Evolutionary conservation across 2,329 filamentous ascomycete species (phyloP).

Genomic region (Xylariaceae sp.): DNA sequence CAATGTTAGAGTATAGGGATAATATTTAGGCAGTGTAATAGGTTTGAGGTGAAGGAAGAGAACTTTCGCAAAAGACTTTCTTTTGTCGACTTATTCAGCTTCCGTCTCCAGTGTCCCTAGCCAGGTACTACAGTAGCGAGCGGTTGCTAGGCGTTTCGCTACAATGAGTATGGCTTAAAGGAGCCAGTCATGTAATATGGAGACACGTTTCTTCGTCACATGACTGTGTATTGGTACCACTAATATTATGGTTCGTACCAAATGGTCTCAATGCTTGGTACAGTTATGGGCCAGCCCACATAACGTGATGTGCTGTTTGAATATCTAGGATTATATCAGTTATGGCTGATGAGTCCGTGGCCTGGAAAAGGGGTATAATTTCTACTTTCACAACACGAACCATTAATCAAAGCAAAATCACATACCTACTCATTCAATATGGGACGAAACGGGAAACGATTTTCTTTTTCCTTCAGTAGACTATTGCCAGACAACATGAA

Average conservation of each 20-base stretch:
- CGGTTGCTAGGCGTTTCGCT: neutral
- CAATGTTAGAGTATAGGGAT: neutral
- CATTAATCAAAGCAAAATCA: too few species aligned
- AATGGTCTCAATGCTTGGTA: neutral
- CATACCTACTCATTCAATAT: too few species aligned
- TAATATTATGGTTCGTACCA: slow-evolving; percentile 3
- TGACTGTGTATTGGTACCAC: slow-evolving; percentile 1
- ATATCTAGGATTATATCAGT: neutral
- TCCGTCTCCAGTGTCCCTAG: slow-evolving; percentile 2
- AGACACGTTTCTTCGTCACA: neutral
- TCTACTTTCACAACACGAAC: too few species aligned
- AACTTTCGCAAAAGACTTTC: slow-evolving; percentile 2
- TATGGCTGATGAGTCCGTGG: neutral
- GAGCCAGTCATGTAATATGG: neutral
- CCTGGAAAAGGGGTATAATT: too few species aligned
- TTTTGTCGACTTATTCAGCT: slow-evolving; percentile 1
- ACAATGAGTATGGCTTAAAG: neutral
- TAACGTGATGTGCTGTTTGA: too few species aligned
- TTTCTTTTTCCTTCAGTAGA: too few species aligned
- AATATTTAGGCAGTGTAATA: neutral
- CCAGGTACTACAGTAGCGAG: neutral
- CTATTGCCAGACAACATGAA: too few species aligned
- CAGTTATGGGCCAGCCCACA: neutral
- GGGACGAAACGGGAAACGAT: too few species aligned
- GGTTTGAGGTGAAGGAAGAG: neutral